phyloP scores from a whole-genome alignment of 495 filamentous ascomycete genomes.

The Aspergillus homomorphus region DNA sequence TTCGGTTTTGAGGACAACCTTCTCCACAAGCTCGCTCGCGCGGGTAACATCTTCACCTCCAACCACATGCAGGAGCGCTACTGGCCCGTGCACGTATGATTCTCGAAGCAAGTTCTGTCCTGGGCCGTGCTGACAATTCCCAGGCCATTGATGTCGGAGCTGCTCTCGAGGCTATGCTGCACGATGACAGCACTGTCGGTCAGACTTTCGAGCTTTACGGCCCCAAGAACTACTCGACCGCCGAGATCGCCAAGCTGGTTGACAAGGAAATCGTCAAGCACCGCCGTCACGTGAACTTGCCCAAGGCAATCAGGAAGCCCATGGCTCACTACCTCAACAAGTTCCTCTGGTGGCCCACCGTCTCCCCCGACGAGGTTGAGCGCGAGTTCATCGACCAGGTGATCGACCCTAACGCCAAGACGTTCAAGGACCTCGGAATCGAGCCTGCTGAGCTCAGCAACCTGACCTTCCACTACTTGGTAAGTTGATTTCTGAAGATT shows the following conservation, averaged over 20 bases:
- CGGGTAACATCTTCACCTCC: conserved; percentile 76
- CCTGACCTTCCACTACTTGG: conserved; percentile 88
- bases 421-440: conserved; percentile 90
- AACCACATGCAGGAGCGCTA: conserved; percentile 91
- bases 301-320: conserved; percentile 73
- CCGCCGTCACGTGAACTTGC: conserved; percentile 87
- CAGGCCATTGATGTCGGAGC: conserved; percentile 84
- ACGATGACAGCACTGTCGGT: conserved; percentile 82
- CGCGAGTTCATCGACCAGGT: conserved; percentile 91
- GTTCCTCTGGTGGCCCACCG: conserved; percentile 79
- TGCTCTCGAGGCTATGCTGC: conserved; percentile 82
- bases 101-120: not conserved
- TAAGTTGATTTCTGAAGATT: conserved; percentile 47
- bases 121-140: conserved; percentile 16
- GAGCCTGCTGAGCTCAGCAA: conserved; percentile 76
- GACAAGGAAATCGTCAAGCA: conserved; percentile 90
- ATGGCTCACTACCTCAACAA: conserved; percentile 69
- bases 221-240: conserved; percentile 85
- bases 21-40: conserved; percentile 76
- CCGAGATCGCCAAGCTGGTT: conserved; percentile 81
- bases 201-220: conserved; percentile 96
- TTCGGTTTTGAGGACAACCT: conserved; percentile 94
- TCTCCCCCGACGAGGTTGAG: conserved; percentile 85
- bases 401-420: conserved; percentile 89
- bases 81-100: conserved; percentile 87